Evolutionary conservation across 345 rosid species (phyloP), one percentile per base, ranked within the genome.

Genomic region (Hibiscus tridactylites): DNA sequence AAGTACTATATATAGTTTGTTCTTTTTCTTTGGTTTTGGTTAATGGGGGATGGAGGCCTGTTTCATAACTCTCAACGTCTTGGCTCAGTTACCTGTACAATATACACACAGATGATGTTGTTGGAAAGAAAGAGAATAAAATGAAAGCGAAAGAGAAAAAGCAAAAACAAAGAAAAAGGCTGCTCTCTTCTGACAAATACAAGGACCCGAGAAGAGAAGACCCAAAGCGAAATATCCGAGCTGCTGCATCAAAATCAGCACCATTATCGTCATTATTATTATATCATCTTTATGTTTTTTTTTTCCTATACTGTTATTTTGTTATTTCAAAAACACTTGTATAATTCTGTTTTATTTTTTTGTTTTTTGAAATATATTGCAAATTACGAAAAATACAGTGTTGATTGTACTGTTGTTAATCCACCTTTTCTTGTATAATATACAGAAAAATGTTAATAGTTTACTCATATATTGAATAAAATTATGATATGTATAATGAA

Each of bases 201-300:
- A 31, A 31, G 33, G 4, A 31, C 33, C 74, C 83, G 79, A 84
- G 44, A 39, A 86, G 75, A 79, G 81, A 79, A 80, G 86, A 81
- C 84, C 85, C 77, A 81, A 83, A 82, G 83, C 77, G 81, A 81
- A 70, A 70, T 6, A 37, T 75, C 80, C 80, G 26, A 56, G 61
- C 59, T 76, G 8, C 64, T 82, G 90, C 97, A 90, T 88, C 84
- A 90, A 89, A 92, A 90, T 89, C 88, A 83, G 80, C 90, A 82
- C 88, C 85, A 79, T 81, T 67, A 86, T 90, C 81, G 75, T 81
- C 76, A 42, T 77, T 31, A 86, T 90, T 82, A 75, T 81, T 77
- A 39, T 75, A 78, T 81, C 78, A 84, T 83, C 86, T 81, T 74
- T 79, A 77, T 62, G 64, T 49, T 11, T 76, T 47, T 76, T 47